Conservation (phyloP, 441 rosid genomes). For the Bruguiera hainesii region DNA sequence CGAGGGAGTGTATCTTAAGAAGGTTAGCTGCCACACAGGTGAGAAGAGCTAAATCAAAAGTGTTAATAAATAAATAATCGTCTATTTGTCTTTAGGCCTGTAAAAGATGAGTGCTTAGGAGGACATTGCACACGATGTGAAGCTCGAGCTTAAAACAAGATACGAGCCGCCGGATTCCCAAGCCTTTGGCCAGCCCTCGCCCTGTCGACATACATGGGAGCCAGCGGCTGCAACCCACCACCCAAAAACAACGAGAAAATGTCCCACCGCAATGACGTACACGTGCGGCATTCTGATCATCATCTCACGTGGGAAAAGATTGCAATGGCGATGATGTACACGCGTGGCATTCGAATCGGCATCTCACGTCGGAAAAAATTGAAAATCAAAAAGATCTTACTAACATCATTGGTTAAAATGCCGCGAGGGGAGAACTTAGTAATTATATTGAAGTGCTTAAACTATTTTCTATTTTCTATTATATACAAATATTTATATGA, state of each 20-base stretch:
- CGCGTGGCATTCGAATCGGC: conserved; percentile 38
- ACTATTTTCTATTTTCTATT: too few species aligned
- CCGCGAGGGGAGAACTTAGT: neutral
- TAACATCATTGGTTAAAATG: conserved; percentile 12
- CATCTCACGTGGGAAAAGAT: conserved; percentile 24
- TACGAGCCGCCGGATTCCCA: too few species aligned
- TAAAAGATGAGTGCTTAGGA: too few species aligned
- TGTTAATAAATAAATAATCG: too few species aligned
- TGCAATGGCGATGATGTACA: conserved; percentile 32
- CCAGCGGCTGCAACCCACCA: neutral
- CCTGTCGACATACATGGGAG: conserved; percentile 21
- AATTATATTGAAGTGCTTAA: too few species aligned
- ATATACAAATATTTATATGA: too few species aligned
- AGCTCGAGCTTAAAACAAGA: too few species aligned
- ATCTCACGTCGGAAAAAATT: conserved; percentile 21
- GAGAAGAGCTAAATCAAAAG: too few species aligned
- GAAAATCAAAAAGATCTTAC: neutral
- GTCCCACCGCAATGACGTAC: conserved; percentile 30
- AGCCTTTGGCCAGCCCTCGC: neutral
- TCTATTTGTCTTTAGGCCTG: too few species aligned
- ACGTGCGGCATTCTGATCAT: conserved; percentile 39
- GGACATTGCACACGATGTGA: too few species aligned
- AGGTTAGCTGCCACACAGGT: too few species aligned
- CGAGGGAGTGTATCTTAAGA: too few species aligned
- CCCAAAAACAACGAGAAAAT: neutral